Base-by-base conservation (phyloP, 768 basidiomycete species). In the Rhodosporidiobolus odoratus region DNA sequence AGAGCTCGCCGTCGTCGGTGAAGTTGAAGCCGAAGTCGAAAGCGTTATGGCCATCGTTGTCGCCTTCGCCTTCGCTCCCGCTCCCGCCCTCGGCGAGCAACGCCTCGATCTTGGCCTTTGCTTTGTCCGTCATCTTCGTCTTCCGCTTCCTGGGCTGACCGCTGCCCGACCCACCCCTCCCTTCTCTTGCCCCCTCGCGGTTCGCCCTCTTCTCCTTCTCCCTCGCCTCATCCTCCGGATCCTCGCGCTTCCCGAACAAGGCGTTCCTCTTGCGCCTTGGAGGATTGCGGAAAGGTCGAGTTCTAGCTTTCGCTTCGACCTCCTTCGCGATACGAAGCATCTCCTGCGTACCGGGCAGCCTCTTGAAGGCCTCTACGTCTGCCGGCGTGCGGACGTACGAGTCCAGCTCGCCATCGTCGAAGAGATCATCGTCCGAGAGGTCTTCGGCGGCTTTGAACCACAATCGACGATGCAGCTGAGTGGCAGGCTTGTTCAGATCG, bases 361-460 rank as follows among this genome's bases (percentile, higher is more conserved):
- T 32, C 3, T 45, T 52, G n/a, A 64, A 34, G 2, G 19, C 12
- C 0, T 37, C 35, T 8, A 58, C 62, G 27, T 67, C 71, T n/a
- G 38, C 43, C 7, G 38, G 10, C 8, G 43, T 37, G 10, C 71
- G 61, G 4, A 72, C 3, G 65, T 67, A 67, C 40, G 58, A 54
- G 23, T 72, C 71, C 62, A 72, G 66, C 58, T 72, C 71, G 48
- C 52, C 71, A 0, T 54, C 57, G 48, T 64, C 71, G 50, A 72
- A 72, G 16, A 72, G 66, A 19, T 68, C 71, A 40, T 56, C 64
- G 58, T 67, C 62, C 23, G 34, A 17, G 30, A 72, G 47, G 12
- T 54, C 58, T 4, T 56, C 41, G 10, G 19, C 71, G 5, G 62
- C 13, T 23, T 64, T 67, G 19, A 25, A 16, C 71, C 71, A 68